phyloP scores from a whole-genome alignment of 306 rosid genomes.

The Cicer bijugum region DNA sequence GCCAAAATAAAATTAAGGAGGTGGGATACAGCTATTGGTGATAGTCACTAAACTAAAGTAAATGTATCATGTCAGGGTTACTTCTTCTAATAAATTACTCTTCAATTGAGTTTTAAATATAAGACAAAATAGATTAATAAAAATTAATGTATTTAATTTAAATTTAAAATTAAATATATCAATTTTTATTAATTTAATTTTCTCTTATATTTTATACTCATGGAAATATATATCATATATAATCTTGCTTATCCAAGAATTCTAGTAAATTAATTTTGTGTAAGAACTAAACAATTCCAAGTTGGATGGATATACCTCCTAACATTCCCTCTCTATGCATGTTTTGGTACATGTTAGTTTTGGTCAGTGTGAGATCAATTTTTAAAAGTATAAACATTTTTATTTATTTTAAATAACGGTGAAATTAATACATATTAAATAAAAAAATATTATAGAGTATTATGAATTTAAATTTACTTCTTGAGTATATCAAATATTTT shows the following conservation, averaged over 20 bases:
- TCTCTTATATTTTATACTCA: no score
- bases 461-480: no score
- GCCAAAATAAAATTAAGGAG: conserved; percentile 12
- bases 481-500: no score
- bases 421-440: no score
- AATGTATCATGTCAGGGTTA: not conserved
- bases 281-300: conserved; percentile 23
- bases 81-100: conserved; percentile 38
- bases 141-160: no score
- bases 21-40: conserved; percentile 51
- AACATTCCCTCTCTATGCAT: conserved; percentile 40
- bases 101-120: no score
- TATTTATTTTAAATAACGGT: no score
- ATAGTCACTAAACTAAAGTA: conserved; percentile 30
- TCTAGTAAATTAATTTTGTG: conserved; percentile 28
- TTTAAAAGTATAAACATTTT: not conserved
- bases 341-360: conserved; percentile 36
- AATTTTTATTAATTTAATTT: no score
- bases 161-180: no score
- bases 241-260: conserved; percentile 8
- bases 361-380: conserved; percentile 39
- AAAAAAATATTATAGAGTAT: no score
- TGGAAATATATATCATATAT: not conserved
- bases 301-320: conserved; percentile 33
- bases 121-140: no score